phyloP scores from a whole-genome alignment of 495 filamentous ascomycete species.

The Penicillium coprophilum region DNA sequence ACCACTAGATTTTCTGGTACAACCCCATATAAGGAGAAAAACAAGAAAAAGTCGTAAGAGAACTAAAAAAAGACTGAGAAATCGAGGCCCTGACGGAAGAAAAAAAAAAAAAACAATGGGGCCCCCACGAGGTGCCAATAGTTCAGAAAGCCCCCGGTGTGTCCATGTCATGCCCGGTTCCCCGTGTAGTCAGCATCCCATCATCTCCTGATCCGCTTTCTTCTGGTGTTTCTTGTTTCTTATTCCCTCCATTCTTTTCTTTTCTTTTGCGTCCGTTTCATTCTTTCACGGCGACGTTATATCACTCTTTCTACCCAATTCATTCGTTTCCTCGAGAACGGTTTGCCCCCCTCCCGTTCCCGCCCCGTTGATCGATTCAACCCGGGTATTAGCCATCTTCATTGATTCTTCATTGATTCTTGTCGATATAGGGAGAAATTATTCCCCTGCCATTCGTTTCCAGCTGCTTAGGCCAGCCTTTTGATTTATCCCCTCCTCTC shows the following conservation, averaged over 20 bases:
- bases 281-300: slow-evolving; percentile 42
- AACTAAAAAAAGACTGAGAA: slow-evolving; percentile 4
- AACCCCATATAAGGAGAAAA: not conserved
- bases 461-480: slow-evolving; percentile 49
- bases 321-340: slow-evolving; percentile 33
- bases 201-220: slow-evolving; percentile 35
- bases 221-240: slow-evolving; percentile 23
- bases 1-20: not conserved
- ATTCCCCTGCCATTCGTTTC: slow-evolving; percentile 22
- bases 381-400: slow-evolving; percentile 19
- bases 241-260: slow-evolving; percentile 25
- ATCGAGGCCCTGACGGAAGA: slow-evolving; percentile 11
- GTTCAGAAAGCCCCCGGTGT: slow-evolving; percentile 3
- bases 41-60: not conserved
- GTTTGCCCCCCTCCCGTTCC: slow-evolving; percentile 24
- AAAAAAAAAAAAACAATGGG: slow-evolving; percentile 9
- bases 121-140: slow-evolving; percentile 25
- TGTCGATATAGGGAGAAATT: slow-evolving; percentile 14
- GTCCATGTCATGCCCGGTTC: not conserved
- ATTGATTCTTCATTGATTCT: slow-evolving; percentile 16
- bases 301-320: slow-evolving; percentile 29
- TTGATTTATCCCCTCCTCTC: slow-evolving; percentile 30
- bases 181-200: slow-evolving; percentile 34
- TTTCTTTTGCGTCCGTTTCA: slow-evolving; percentile 40
- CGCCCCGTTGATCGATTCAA: slow-evolving; percentile 35